Evolutionary conservation across 306 rosid genomes (phyloP).

Genomic region (Cyamopsis tetragonoloba): DNA sequence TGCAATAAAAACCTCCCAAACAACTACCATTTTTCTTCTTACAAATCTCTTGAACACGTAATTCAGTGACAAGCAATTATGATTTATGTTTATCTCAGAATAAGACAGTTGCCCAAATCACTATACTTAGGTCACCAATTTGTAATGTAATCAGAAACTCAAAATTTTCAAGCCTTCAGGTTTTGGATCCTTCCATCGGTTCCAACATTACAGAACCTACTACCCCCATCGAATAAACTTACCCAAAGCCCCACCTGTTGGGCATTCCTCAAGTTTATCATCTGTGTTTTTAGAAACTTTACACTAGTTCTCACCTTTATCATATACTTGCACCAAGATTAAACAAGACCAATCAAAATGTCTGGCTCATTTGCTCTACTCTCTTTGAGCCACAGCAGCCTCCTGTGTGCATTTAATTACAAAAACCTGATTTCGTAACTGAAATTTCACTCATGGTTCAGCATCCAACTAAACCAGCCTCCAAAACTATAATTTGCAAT

Average conservation of each 20-base stretch:
- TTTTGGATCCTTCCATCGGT: neutral
- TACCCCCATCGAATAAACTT: constrained; percentile 19
- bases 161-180: neutral
- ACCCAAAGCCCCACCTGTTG: neutral
- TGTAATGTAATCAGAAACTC: neutral
- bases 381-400: constrained; percentile 14
- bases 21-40: neutral
- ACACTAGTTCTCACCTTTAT: neutral
- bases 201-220: constrained; percentile 1
- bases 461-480: constrained; percentile 2
- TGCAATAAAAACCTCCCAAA: constrained; percentile 4
- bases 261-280: neutral
- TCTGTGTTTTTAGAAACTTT: neutral
- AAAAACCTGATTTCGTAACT: neutral
- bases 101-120: constrained; percentile 2
- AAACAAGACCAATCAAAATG: neutral
- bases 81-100: constrained; percentile 6
- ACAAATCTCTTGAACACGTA: constrained; percentile 14
- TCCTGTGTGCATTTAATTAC: neutral
- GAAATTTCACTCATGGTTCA: neutral
- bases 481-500: constrained; percentile 16
- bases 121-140: neutral
- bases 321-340: neutral
- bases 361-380: neutral
- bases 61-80: neutral